Percentiles rank a stretch among this genome's conserved stretches.
These are phyloP conservation scores for Blepharisma japonicum DNA, from an alignment of 73 alveolate species.

Conservation along the genomic window DNA sequence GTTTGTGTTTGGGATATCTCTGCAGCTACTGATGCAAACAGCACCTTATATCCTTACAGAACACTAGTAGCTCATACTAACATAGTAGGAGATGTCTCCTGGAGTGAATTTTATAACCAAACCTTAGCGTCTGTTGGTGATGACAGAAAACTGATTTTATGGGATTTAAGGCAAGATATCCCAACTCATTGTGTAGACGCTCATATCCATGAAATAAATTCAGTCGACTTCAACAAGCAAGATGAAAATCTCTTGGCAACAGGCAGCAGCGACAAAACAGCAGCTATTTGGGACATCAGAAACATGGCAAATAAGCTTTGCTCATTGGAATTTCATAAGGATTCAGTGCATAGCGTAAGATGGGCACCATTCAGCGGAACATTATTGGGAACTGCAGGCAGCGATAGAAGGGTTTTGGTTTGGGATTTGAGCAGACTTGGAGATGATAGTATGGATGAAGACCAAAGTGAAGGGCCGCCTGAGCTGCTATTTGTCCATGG, in stretches of 20 bases:
- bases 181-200: conserved; percentile 80
- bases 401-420: conserved; percentile 92
- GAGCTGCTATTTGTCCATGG: conserved; percentile 94
- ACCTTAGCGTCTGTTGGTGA: conserved; percentile 97
- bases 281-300: conserved; percentile 96
- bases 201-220: conserved; percentile 91
- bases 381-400: conserved; percentile 82
- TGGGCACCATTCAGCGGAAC: conserved; percentile 86
- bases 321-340: conserved; percentile 88
- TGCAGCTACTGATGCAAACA: conserved; percentile 53
- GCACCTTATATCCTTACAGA: conserved; percentile 38
- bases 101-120: conserved; percentile 80
- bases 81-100: conserved; percentile 95
- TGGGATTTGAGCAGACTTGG: conserved; percentile 95
- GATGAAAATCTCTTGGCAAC: conserved; percentile 86
- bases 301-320: conserved; percentile 80
- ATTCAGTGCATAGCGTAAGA: conserved; percentile 52
- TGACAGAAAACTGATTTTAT: conserved; percentile 85
- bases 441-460: conserved; percentile 58
- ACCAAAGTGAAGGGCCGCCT: conserved; percentile 84
- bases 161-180: conserved; percentile 64
- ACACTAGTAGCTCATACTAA: conserved; percentile 72
- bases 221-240: conserved; percentile 91
- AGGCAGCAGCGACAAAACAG: conserved; percentile 91
- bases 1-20: conserved; percentile 92